phyloP scores from a whole-genome alignment of 2,329 filamentous ascomycete species.

The Macrophomina tecta region DNA sequence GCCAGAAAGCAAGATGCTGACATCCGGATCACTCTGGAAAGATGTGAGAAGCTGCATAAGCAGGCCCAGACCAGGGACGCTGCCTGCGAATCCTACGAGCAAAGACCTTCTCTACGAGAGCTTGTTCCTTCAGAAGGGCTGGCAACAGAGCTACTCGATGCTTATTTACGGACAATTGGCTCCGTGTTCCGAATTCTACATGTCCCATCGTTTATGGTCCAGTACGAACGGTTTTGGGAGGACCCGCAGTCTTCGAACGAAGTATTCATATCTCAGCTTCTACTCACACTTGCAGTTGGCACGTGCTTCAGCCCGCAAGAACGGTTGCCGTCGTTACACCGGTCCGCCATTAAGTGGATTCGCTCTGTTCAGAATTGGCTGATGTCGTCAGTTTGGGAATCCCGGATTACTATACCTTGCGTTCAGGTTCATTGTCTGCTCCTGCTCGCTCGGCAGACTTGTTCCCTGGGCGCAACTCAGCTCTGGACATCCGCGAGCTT shows the following conservation, averaged over 20 bases:
- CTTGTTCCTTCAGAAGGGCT: slow-evolving; percentile 24
- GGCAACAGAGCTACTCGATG: slow-evolving; percentile 32
- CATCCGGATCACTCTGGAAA: background rate
- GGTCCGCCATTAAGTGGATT: slow-evolving; percentile 24
- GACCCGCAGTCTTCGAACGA: slow-evolving; percentile 30
- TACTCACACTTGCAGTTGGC: slow-evolving; percentile 33
- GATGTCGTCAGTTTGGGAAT: slow-evolving; percentile 40
- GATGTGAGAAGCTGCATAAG: slow-evolving; percentile 30
- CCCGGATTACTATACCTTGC: slow-evolving; percentile 37
- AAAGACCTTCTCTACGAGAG: background rate
- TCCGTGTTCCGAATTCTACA: slow-evolving; percentile 36
- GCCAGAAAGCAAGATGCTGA: background rate
- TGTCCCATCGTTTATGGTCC: slow-evolving; percentile 35
- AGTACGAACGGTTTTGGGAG: slow-evolving; percentile 34
- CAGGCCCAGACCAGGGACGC: slow-evolving; percentile 23
- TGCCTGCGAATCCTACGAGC: background rate
- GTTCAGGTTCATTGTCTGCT: slow-evolving; percentile 44
- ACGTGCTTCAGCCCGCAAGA: background rate
- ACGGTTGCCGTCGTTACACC: background rate
- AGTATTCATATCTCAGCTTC: background rate
- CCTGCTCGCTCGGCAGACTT: slow-evolving; percentile 42
- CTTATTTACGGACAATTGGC: slow-evolving; percentile 35
- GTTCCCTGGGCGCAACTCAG: slow-evolving; percentile 40
- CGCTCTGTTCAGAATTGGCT: slow-evolving; percentile 43
- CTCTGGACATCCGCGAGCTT: slow-evolving; percentile 46